Evolutionary conservation across 768 basidiomycete species (phyloP).

Genomic region (Boletus tomentosulus): DNA sequence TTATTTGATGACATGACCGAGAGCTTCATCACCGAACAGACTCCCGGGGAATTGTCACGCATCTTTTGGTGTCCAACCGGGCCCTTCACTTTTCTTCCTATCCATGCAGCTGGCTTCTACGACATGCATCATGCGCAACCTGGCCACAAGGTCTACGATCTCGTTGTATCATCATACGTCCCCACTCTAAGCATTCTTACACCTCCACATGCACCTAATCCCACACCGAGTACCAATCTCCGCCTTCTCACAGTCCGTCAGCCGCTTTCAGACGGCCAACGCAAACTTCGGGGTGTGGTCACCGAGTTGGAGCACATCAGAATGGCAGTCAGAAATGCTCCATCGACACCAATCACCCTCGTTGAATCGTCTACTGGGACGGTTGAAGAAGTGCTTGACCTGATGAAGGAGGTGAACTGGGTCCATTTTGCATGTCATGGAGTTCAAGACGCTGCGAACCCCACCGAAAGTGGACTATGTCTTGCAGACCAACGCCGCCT

Average conservation of each 20-base stretch:
- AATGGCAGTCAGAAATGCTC: neutral
- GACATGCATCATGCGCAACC: neutral
- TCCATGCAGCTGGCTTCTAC: slow-evolving; percentile 4
- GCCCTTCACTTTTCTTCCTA: neutral
- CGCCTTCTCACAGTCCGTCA: slow-evolving; percentile 13
- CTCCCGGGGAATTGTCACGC: neutral
- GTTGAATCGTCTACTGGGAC: neutral
- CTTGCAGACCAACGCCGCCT: too few relatives aligned
- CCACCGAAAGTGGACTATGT: too few relatives aligned
- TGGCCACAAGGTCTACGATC: neutral
- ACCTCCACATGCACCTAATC: neutral
- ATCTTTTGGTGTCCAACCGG: slow-evolving; percentile 3
- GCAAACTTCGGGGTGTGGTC: slow-evolving; percentile 3
- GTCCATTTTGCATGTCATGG: slow-evolving; percentile 33
- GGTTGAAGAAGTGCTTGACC: neutral
- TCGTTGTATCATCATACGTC: slow-evolving; percentile 22
- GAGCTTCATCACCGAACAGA: slow-evolving; percentile 1
- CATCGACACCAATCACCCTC: neutral
- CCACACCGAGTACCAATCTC: neutral
- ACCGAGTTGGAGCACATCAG: slow-evolving; percentile 23
- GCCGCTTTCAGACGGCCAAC: slow-evolving; percentile 9
- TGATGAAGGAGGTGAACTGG: slow-evolving; percentile 5
- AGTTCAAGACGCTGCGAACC: slow-evolving; percentile 11
- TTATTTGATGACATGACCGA: neutral
- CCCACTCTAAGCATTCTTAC: slow-evolving; percentile 23